Conservation (phyloP, 225 moss, liverwort and hornwort species). For the Rhytidiadelphus loreus region DNA sequence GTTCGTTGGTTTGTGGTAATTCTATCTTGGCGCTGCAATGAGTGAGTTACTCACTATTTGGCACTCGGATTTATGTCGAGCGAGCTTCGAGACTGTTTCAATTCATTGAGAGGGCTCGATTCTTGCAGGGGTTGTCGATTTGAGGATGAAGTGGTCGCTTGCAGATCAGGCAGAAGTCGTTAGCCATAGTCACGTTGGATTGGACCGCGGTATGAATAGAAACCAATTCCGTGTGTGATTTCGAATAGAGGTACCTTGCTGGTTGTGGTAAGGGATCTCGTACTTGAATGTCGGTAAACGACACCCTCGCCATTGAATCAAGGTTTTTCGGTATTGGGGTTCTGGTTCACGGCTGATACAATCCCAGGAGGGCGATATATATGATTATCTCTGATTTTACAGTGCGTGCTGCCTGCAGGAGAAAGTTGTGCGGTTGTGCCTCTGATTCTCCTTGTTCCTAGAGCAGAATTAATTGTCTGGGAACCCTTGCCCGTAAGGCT, state of each 20-base stretch:
- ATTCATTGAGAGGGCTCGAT: neutral
- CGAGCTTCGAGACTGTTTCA: neutral
- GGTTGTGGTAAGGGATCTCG: neutral
- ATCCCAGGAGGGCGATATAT: neutral
- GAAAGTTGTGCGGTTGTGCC: neutral
- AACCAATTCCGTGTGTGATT: neutral
- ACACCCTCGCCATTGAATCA: neutral
- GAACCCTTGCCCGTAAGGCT: neutral
- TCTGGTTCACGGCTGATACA: neutral
- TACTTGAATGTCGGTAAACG: neutral
- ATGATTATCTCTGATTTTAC: neutral
- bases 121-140: neutral
- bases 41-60: neutral
- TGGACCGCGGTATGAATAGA: neutral
- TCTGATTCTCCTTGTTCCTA: neutral
- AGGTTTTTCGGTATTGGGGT: neutral
- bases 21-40: neutral
- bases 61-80: neutral
- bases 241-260: neutral
- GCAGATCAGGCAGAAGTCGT: neutral
- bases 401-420: neutral
- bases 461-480: neutral
- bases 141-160: too few relatives aligned
- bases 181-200: neutral
- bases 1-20: neutral